Percentiles rank a stretch among this genome's conserved stretches.
These are phyloP conservation scores for Pseudohyphozyma bogoriensis DNA, from an alignment of 768 basidiomycete genomes.

Conservation along the genomic window DNA sequence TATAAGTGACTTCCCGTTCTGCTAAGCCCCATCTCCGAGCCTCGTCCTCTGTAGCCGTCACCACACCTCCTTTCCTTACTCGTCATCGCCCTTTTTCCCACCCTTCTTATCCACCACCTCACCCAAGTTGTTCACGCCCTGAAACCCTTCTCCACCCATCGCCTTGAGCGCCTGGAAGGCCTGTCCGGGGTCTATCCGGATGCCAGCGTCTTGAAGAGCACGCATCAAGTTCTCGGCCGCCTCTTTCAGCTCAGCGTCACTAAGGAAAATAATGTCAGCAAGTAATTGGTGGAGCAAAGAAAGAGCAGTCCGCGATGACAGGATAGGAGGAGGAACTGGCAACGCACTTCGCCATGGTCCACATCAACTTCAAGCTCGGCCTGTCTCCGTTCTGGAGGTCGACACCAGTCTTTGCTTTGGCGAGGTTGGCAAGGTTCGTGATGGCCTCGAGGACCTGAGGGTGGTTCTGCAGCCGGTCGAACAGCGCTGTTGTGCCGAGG, in stretches of 20 bases:
- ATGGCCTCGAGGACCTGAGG: neutral
- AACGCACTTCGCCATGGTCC: neutral
- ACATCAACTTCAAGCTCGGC: slow-evolving; percentile 1
- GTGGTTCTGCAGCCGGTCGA: neutral
- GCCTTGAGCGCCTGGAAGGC: neutral
- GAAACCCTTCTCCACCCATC: too few relatives aligned
- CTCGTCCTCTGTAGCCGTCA: too few relatives aligned
- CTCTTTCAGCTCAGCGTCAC: neutral
- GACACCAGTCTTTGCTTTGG: slow-evolving; percentile 19
- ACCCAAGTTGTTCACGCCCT: too few relatives aligned
- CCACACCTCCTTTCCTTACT: too few relatives aligned
- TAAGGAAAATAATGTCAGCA: neutral
- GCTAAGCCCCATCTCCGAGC: too few relatives aligned
- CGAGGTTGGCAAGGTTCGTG: neutral
- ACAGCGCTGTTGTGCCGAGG: neutral
- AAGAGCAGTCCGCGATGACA: too few relatives aligned
- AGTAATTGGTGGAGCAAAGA: neutral
- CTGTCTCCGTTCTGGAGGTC: slow-evolving; percentile 15
- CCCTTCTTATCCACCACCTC: too few relatives aligned
- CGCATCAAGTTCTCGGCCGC: neutral
- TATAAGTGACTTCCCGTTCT: too few relatives aligned
- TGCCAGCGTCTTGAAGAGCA: neutral
- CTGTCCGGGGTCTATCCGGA: neutral
- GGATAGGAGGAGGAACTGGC: too few relatives aligned
- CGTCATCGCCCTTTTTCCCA: too few relatives aligned